These are phyloP conservation scores for Arbutus unedo DNA, from an alignment of 148 eudicot genomes.

Conservation along the genomic window DNA sequence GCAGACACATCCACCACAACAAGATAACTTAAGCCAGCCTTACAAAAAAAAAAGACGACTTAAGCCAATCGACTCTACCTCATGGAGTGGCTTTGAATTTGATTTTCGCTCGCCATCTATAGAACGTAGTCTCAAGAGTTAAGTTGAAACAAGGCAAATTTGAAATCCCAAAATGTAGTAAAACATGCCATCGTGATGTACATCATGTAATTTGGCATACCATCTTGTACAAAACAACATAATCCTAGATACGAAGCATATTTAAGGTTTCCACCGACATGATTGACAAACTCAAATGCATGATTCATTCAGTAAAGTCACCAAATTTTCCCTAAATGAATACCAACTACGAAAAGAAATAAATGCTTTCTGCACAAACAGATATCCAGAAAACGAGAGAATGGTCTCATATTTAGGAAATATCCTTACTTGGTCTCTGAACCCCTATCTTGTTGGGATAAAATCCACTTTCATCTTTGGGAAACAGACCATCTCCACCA, in stretches of 20 bases:
- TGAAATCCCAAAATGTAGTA: neutral
- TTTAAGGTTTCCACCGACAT: neutral
- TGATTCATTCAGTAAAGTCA: neutral
- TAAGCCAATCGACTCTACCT: conserved; percentile 4
- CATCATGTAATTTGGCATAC: neutral
- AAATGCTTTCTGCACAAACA: neutral
- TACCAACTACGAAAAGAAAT: neutral
- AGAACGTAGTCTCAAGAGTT: neutral
- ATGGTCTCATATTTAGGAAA: neutral
- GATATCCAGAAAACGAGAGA: neutral
- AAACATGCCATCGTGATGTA: neutral
- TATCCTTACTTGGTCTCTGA: conserved; percentile 5
- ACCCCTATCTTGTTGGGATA: conserved; percentile 10
- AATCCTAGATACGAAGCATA: neutral
- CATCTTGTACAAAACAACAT: neutral
- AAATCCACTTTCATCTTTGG: neutral
- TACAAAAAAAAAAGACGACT: neutral
- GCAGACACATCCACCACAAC: neutral
- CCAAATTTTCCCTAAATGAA: neutral
- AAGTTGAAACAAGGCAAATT: neutral
- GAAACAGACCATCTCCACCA: conserved; percentile 12
- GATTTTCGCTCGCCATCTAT: neutral
- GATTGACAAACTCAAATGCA: neutral
- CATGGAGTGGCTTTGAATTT: neutral
- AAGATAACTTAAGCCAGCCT: conserved; percentile 4